Conservation (phyloP, 2,329 filamentous ascomycete genomes). For the Aspergillus melleus region DNA sequence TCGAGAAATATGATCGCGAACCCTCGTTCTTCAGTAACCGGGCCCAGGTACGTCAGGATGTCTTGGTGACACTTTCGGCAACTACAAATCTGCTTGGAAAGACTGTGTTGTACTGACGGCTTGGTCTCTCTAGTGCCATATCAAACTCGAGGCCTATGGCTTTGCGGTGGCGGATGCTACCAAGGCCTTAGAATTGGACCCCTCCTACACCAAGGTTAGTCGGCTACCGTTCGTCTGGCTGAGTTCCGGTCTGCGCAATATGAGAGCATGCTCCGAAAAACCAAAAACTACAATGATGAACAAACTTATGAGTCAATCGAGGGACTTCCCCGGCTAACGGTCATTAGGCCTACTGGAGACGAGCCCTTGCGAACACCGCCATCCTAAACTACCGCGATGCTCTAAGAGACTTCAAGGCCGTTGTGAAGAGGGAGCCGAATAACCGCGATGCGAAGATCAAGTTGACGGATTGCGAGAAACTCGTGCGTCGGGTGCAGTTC, state of each 20-base stretch:
- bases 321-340: background rate
- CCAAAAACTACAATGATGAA: background rate
- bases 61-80: background rate
- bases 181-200: conserved; percentile 86
- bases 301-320: background rate
- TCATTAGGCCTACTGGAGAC: conserved; percentile 82
- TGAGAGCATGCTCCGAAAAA: background rate
- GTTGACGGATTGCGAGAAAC: conserved; percentile 88
- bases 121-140: conserved; percentile 66
- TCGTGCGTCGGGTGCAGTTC: conserved; percentile 89
- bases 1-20: conserved; percentile 77
- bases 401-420: conserved; percentile 86
- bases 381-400: conserved; percentile 88
- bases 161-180: conserved; percentile 89
- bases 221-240: background rate
- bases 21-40: conserved; percentile 92
- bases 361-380: conserved; percentile 86
- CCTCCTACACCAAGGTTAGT: conserved; percentile 79
- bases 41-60: conserved; percentile 69
- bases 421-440: conserved; percentile 78
- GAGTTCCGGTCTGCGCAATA: background rate
- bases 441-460: conserved; percentile 93
- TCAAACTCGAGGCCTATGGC: conserved; percentile 93
- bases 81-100: background rate
- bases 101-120: conserved; percentile 11